Percentiles rank a stretch among this genome's conserved stretches.
phyloP scores from a whole-genome alignment of 495 filamentous ascomycete genomes.

The Recurvomyces mirabilis region DNA sequence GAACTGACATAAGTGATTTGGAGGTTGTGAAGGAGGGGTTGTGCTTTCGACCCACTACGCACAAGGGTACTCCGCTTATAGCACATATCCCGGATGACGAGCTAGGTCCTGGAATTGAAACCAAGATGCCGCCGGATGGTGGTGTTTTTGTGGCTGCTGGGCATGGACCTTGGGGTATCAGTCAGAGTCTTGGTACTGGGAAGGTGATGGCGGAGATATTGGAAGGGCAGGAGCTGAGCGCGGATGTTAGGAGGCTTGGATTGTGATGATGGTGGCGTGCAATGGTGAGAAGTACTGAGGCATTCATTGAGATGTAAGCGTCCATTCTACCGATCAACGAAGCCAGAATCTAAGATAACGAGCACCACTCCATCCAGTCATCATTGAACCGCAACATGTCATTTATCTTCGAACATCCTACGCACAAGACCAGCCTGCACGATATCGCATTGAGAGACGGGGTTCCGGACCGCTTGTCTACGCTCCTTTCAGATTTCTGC shows the following conservation, averaged over 20 bases:
- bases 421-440: no score
- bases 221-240: conserved; percentile 26
- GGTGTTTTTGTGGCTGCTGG: conserved; percentile 64
- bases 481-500: no score
- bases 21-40: conserved; percentile 53
- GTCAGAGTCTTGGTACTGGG: conserved; percentile 28
- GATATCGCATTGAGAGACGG: no score
- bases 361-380: no score
- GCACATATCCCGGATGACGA: conserved; percentile 41
- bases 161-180: conserved; percentile 42
- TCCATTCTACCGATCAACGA: no score
- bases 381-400: no score
- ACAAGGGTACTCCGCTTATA: conserved; percentile 51
- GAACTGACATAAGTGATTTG: conserved; percentile 39
- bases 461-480: no score
- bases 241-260: conserved; percentile 23
- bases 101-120: conserved; percentile 41
- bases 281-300: no score
- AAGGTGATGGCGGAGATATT: conserved; percentile 31
- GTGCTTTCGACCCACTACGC: conserved; percentile 62
- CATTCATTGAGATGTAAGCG: no score
- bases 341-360: no score
- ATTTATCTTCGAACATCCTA: no score
- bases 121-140: conserved; percentile 34
- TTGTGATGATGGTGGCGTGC: no score